phyloP scores from a whole-genome alignment of 371 early-diverging fungal species.

The Polyrhizophydium stewartii region DNA sequence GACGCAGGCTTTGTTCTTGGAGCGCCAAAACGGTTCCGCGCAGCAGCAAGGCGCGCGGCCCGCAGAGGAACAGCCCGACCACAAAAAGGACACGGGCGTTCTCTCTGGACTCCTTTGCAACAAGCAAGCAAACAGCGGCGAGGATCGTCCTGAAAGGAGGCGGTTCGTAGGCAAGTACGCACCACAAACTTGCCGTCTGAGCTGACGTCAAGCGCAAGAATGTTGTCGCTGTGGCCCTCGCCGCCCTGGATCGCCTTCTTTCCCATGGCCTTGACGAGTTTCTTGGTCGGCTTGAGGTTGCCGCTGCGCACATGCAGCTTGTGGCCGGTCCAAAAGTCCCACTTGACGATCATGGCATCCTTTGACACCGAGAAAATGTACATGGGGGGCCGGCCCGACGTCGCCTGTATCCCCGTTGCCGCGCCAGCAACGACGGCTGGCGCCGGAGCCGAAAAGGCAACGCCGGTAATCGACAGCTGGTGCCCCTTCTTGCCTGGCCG shows the following conservation, averaged over 20 bases:
- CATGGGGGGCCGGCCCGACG: slow-evolving; percentile 10
- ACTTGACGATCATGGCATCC: slow-evolving; percentile 84
- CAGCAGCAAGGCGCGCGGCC: neutral
- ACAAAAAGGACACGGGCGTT: slow-evolving; percentile 9
- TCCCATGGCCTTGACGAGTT: slow-evolving; percentile 34
- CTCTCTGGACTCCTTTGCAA: slow-evolving; percentile 10
- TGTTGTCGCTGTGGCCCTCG: slow-evolving; percentile 77
- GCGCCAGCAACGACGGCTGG: slow-evolving; percentile 2
- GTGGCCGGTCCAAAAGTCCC: slow-evolving; percentile 50
- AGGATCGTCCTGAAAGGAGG: neutral
- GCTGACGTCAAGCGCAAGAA: slow-evolving; percentile 76
- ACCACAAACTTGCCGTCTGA: slow-evolving; percentile 80
- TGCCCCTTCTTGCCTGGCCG: slow-evolving; percentile 52
- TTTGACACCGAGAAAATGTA: slow-evolving; percentile 84
- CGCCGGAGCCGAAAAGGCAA: slow-evolving; percentile 48
- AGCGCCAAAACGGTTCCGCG: neutral
- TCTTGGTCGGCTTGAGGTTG: slow-evolving; percentile 69
- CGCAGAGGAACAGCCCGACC: slow-evolving; percentile 21
- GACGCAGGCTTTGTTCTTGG: slow-evolving; percentile 6
- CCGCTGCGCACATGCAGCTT: slow-evolving; percentile 63
- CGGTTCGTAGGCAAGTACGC: slow-evolving; percentile 19
- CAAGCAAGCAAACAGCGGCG: neutral
- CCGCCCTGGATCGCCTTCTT: slow-evolving; percentile 13
- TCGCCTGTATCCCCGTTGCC: neutral
- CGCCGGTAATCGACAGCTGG: slow-evolving; percentile 71